Evolutionary conservation across 1,139 yeast species (phyloP).

Genomic region (Keqinozyma sinolaborantium): DNA sequence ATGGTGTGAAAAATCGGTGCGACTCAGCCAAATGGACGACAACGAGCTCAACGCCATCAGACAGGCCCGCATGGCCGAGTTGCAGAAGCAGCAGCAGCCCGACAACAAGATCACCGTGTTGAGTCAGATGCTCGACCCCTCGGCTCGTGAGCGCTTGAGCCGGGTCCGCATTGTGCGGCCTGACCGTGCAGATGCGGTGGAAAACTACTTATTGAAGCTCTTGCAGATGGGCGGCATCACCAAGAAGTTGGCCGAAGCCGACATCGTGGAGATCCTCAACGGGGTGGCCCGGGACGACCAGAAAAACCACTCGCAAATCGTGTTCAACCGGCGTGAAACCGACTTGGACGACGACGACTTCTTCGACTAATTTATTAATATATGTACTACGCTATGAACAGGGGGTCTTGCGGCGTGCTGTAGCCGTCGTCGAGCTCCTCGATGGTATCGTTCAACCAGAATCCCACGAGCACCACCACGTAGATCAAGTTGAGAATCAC

Average conservation of each 20-base stretch:
- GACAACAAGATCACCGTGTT: slow-evolving; percentile 42
- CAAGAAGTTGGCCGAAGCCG: slow-evolving; percentile 71
- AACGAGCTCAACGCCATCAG: slow-evolving; percentile 84
- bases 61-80: slow-evolving; percentile 80
- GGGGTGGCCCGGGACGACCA: slow-evolving; percentile 80
- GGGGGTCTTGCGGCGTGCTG: slow-evolving; percentile 1
- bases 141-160: slow-evolving; percentile 83
- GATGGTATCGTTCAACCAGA: slow-evolving; percentile 58
- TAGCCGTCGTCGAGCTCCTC: slow-evolving; percentile 34
- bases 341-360: slow-evolving; percentile 25
- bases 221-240: slow-evolving; percentile 78
- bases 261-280: slow-evolving; percentile 77
- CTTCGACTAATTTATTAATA: slow-evolving; percentile 26
- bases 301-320: slow-evolving; percentile 58
- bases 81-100: slow-evolving; percentile 45
- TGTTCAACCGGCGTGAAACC: slow-evolving; percentile 22
- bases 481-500: slow-evolving; percentile 81
- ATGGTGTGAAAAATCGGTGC: slow-evolving; percentile 2
- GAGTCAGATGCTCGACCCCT: slow-evolving; percentile 70
- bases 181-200: slow-evolving; percentile 90
- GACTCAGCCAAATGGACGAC: slow-evolving; percentile 52
- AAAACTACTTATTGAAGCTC: slow-evolving; percentile 68
- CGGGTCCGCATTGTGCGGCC: slow-evolving; percentile 88
- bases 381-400: too few relatives aligned
- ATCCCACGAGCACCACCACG: slow-evolving; percentile 74